phyloP scores from a whole-genome alignment of 352 stramenopile genomes.

The Phytopythium vexans region DNA sequence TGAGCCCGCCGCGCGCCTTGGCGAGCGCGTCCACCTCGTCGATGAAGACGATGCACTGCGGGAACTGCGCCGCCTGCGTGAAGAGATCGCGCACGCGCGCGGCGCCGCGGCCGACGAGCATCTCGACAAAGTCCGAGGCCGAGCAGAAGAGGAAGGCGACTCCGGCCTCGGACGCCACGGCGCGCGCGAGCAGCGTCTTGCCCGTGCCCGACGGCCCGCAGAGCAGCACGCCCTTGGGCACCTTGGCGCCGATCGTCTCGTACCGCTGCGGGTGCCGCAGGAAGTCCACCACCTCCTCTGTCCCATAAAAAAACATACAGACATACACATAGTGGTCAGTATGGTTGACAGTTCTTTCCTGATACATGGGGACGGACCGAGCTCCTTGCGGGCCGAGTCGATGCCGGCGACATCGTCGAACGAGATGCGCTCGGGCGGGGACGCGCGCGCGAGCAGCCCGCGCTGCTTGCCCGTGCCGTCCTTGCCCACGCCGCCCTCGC shows the following conservation, averaged over 20 bases:
- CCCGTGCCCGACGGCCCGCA: conserved; percentile 92
- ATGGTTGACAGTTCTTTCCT: not conserved
- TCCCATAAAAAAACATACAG: conserved; percentile 1
- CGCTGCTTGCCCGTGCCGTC: conserved; percentile 56
- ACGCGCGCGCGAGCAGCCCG: conserved; percentile 13
- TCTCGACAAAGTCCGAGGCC: conserved; percentile 97
- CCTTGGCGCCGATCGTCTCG: conserved; percentile 90
- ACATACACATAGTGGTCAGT: not conserved
- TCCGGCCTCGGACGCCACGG: conserved; percentile 91
- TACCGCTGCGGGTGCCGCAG: conserved; percentile 91
- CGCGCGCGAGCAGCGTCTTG: conserved; percentile 93
- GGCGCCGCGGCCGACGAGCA: conserved; percentile 94
- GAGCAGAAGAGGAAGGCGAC: conserved; percentile 95
- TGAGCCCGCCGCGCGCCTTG: conserved; percentile 81
- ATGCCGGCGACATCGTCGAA: conserved; percentile 95
- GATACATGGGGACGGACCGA: conserved; percentile 32
- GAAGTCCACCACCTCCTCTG: conserved; percentile 94
- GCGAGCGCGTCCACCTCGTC: conserved; percentile 96
- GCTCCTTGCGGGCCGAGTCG: conserved; percentile 91
- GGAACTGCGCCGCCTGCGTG: conserved; percentile 91
- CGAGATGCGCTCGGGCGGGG: conserved; percentile 40
- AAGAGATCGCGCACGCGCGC: conserved; percentile 94
- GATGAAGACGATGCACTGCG: conserved; percentile 97
- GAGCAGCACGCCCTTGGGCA: conserved; percentile 92
- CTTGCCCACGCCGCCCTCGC: conserved; percentile 53